Conservation (phyloP, 768 basidiomycete genomes). For the Tricholoma sp. region DNA sequence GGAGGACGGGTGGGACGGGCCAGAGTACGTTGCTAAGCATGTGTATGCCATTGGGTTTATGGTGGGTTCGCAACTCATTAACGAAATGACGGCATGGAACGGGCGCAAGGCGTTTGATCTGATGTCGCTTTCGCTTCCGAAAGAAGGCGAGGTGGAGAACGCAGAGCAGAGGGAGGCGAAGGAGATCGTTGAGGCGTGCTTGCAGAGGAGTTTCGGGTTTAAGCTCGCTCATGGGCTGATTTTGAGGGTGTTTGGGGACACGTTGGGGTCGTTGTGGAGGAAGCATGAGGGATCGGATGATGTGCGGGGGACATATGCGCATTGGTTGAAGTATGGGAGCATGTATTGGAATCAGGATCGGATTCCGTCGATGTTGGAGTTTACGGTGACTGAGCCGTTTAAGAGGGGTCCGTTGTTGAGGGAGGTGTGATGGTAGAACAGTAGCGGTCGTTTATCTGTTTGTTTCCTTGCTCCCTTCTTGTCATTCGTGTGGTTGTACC, state of each 20-base stretch:
- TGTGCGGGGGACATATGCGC: not conserved
- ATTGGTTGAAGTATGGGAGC: not conserved
- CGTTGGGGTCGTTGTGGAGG: not conserved
- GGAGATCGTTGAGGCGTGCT: not conserved
- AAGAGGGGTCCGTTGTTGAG: not conserved
- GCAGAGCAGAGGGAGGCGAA: not conserved
- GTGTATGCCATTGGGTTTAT: not conserved
- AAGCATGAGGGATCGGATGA: not conserved
- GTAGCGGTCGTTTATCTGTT: too few species aligned
- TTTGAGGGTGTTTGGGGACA: slow-evolving; percentile 1
- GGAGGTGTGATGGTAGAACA: too few species aligned
- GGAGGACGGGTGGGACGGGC: not conserved
- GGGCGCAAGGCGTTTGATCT: not conserved
- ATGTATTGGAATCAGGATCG: not conserved
- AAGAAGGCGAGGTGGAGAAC: not conserved
- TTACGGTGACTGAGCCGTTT: not conserved
- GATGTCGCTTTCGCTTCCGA: not conserved
- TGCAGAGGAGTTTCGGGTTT: not conserved
- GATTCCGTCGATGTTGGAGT: not conserved
- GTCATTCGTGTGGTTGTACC: too few species aligned
- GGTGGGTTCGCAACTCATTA: not conserved
- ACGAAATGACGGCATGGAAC: not conserved
- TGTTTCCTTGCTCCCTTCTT: too few species aligned
- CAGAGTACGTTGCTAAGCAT: not conserved
- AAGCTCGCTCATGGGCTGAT: not conserved